These are phyloP conservation scores for Scheffersomyces lignicola DNA, from an alignment of 1,139 yeast genomes.

Conservation along the genomic window DNA sequence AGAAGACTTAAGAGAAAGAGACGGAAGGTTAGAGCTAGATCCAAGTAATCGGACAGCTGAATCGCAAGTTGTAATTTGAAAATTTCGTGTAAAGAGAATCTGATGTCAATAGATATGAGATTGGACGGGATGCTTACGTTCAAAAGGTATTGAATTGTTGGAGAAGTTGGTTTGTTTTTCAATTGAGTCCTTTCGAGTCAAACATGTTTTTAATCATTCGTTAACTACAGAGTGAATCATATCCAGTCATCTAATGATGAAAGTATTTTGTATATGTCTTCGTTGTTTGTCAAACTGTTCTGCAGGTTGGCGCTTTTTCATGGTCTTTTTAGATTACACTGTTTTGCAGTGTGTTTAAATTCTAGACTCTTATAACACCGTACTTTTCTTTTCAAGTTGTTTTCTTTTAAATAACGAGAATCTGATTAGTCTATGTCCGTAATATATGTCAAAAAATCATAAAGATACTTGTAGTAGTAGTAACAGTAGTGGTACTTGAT, in stretches of 20 bases:
- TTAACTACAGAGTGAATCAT: too few species aligned
- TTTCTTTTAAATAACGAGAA: background rate
- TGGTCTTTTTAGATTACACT: background rate
- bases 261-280: background rate
- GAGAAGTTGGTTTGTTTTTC: too few species aligned
- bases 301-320: background rate
- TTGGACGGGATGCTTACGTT: too few species aligned
- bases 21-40: constrained; percentile 99
- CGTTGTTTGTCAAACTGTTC: background rate
- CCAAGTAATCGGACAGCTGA: constrained; percentile 72
- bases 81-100: too few species aligned
- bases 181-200: too few species aligned
- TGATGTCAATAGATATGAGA: too few species aligned
- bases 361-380: background rate
- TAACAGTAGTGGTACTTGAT: too few species aligned
- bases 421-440: constrained; percentile 1
- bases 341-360: background rate
- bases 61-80: constrained; percentile 4
- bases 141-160: too few species aligned
- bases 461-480: too few species aligned
- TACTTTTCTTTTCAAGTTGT: constrained; percentile 1
- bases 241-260: too few species aligned
- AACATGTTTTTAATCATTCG: too few species aligned
- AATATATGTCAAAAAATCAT: too few species aligned
- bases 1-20: constrained; percentile 99